Conservation (phyloP, 1,284 basidiomycete species). For the Papiliotrema fonsecae region DNA sequence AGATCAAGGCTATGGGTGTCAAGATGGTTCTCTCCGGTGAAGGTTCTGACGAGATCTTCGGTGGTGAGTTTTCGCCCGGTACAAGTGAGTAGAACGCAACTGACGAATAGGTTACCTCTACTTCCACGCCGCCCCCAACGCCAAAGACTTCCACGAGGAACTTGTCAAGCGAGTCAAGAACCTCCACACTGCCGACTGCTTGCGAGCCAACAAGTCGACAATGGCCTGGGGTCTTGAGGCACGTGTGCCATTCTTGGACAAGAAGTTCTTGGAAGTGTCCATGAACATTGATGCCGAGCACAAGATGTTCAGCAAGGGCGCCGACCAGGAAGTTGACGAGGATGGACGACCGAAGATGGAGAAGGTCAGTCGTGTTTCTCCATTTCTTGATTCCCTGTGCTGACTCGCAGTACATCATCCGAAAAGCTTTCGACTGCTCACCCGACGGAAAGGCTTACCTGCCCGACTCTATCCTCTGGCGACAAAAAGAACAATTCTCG, state of each 20-base stretch:
- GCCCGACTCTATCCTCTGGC: conserved; percentile 91
- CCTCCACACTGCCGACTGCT: conserved; percentile 94
- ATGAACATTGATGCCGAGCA: conserved; percentile 86
- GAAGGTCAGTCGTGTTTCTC: conserved; percentile 58
- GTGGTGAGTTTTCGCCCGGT: conserved; percentile 56
- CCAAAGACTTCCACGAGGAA: conserved; percentile 90
- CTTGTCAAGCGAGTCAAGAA: conserved; percentile 94
- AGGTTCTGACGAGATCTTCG: conserved; percentile 96
- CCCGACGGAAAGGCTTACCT: conserved; percentile 85
- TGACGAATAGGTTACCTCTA: conserved; percentile 78
- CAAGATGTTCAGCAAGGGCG: conserved; percentile 88
- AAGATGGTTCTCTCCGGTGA: conserved; percentile 99
- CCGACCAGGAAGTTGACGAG: conserved; percentile 66
- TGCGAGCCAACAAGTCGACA: conserved; percentile 99
- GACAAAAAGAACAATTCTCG: conserved; percentile 99
- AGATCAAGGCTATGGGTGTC: conserved; percentile 99
- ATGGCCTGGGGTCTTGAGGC: conserved; percentile 99
- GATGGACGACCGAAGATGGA: conserved; percentile 90
- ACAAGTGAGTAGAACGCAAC: not conserved
- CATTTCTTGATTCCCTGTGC: not conserved
- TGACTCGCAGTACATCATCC: conserved; percentile 73
- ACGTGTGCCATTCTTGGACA: conserved; percentile 98
- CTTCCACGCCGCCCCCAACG: conserved; percentile 96
- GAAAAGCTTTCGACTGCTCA: conserved; percentile 91
- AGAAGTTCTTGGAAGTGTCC: conserved; percentile 86